Conservation (phyloP, 495 filamentous ascomycete species). For the Aspergillus mulundensis region DNA sequence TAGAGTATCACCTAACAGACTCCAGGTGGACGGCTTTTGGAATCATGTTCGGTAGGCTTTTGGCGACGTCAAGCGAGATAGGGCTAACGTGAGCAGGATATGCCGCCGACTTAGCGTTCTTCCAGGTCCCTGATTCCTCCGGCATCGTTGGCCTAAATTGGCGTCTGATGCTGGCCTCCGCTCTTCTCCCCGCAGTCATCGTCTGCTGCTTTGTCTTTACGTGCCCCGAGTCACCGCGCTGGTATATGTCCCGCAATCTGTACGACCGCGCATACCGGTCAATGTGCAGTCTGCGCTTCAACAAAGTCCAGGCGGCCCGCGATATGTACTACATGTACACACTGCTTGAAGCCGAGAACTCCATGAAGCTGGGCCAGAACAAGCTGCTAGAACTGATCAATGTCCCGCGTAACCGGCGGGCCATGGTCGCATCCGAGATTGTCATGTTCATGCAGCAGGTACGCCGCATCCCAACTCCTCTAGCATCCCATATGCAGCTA, state of each 20-base stretch:
- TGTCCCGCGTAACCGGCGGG: constrained; percentile 74
- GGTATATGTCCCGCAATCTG: constrained; percentile 70
- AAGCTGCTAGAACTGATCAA: constrained; percentile 67
- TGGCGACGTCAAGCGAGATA: background rate
- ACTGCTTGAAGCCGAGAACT: constrained; percentile 62
- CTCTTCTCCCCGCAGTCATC: constrained; percentile 68
- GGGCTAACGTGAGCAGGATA: constrained; percentile 38
- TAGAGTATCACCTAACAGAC: background rate
- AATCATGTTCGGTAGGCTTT: constrained; percentile 57
- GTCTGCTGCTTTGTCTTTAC: constrained; percentile 66
- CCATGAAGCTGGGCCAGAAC: constrained; percentile 55
- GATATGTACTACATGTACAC: constrained; percentile 81
- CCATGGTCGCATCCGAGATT: constrained; percentile 66
- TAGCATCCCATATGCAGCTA: background rate
- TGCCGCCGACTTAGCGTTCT: constrained; percentile 68
- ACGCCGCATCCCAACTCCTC: constrained; percentile 11
- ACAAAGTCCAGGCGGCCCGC: constrained; percentile 72
- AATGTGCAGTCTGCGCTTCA: constrained; percentile 61
- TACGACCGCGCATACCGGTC: constrained; percentile 62
- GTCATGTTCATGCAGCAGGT: constrained; percentile 90
- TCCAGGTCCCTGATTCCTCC: constrained; percentile 49
- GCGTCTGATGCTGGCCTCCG: constrained; percentile 80
- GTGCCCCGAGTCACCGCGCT: constrained; percentile 73
- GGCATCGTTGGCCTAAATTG: constrained; percentile 68
- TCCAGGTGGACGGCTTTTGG: constrained; percentile 70